These are phyloP conservation scores for Capronia coronata DNA, from an alignment of 2,329 filamentous ascomycete genomes.

Conservation along the genomic window DNA sequence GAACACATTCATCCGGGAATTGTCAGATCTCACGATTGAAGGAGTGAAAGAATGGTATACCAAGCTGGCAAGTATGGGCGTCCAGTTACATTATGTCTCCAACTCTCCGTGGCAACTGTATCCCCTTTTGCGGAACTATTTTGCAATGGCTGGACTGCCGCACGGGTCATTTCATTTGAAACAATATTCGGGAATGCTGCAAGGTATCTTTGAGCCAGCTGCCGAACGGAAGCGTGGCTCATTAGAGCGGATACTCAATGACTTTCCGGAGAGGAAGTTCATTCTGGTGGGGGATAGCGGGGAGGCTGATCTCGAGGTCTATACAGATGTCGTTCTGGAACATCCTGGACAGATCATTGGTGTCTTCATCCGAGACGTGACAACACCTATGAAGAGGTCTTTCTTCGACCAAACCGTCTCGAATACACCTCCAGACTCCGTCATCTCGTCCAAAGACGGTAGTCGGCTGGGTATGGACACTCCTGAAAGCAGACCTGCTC, in stretches of 20 bases:
- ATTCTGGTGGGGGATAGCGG: slow-evolving; percentile 92
- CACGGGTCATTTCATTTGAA: slow-evolving; percentile 90
- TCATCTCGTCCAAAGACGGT: slow-evolving; percentile 27
- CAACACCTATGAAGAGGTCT: slow-evolving; percentile 62
- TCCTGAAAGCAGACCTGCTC: slow-evolving; percentile 34
- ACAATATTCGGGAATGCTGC: slow-evolving; percentile 92
- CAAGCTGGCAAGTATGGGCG: slow-evolving; percentile 67
- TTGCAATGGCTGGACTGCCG: slow-evolving; percentile 71
- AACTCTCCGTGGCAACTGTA: slow-evolving; percentile 98
- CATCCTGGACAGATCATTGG: slow-evolving; percentile 77
- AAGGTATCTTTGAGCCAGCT: slow-evolving; percentile 96
- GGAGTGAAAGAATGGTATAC: slow-evolving; percentile 89
- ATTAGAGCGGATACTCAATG: slow-evolving; percentile 73
- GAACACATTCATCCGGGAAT: slow-evolving; percentile 86
- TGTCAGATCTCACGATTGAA: slow-evolving; percentile 72
- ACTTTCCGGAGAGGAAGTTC: slow-evolving; percentile 86
- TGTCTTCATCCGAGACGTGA: slow-evolving; percentile 93
- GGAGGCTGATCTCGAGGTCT: slow-evolving; percentile 93
- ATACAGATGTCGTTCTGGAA: slow-evolving; percentile 81
- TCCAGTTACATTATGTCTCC: slow-evolving; percentile 94
- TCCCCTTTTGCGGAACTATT: slow-evolving; percentile 79
- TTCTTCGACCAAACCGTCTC: slow-evolving; percentile 68
- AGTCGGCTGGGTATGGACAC: slow-evolving; percentile 24
- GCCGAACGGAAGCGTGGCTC: slow-evolving; percentile 89
- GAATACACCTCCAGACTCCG: slow-evolving; percentile 28